Conservation (phyloP, 768 basidiomycete genomes). For the Lactarius tabidus region DNA sequence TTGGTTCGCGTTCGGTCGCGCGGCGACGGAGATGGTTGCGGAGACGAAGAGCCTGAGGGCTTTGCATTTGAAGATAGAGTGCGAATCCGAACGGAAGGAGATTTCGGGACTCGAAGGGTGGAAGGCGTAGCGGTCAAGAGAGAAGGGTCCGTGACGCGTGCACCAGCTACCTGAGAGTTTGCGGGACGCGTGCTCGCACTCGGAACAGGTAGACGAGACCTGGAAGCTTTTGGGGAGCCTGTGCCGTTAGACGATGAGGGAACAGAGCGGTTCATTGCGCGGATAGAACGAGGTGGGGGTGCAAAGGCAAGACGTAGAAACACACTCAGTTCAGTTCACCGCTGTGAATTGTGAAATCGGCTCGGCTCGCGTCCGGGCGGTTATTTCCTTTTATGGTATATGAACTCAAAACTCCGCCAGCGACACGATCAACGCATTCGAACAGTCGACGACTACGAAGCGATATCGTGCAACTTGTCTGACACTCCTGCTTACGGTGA, state of each 20-base stretch:
- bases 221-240: conserved; percentile 7
- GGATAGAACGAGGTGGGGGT: background rate
- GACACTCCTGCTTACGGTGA: conserved; percentile 1
- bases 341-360: background rate
- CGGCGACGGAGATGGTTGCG: background rate
- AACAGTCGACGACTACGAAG: background rate
- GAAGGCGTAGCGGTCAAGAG: background rate
- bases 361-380: background rate
- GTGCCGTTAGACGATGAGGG: conserved; percentile 3
- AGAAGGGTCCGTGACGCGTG: background rate
- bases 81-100: conserved; percentile 3
- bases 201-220: conserved; percentile 15
- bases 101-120: conserved; percentile 9
- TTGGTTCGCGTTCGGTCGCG: conserved; percentile 2
- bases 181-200: background rate
- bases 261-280: background rate
- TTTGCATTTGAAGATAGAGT: conserved; percentile 8
- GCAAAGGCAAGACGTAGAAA: background rate
- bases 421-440: background rate
- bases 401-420: conserved; percentile 7
- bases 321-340: no score
- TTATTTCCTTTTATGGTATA: conserved; percentile 3
- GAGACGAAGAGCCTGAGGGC: background rate
- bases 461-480: background rate
- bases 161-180: background rate